Conservation (phyloP, 495 filamentous ascomycete species). For the Usnea hakonensis region DNA sequence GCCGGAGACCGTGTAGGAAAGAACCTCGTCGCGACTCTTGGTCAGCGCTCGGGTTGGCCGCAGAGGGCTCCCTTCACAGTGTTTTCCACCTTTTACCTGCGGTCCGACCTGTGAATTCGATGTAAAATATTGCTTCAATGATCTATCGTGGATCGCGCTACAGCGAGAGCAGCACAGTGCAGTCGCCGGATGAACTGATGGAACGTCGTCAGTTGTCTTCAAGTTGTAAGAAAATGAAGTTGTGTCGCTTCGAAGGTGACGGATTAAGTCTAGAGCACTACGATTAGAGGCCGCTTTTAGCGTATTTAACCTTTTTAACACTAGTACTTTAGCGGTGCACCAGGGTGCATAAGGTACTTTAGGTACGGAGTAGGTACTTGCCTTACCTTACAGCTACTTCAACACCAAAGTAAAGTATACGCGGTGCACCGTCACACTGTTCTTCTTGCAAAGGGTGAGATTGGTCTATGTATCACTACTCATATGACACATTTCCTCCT, state of each 20-base stretch:
- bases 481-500: no score
- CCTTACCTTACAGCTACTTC: no score
- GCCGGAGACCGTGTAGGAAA: not conserved
- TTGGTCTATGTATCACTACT: not conserved
- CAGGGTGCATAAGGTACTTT: no score
- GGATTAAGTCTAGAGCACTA: conserved; percentile 5
- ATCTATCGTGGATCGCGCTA: not conserved
- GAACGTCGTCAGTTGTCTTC: conserved; percentile 10
- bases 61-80: conserved; percentile 18
- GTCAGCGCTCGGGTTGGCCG: conserved; percentile 14
- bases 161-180: not conserved
- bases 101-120: not conserved
- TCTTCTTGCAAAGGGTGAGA: not conserved
- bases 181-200: conserved; percentile 1
- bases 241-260: conserved; percentile 6
- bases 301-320: no score
- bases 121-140: not conserved
- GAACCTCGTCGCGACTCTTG: not conserved
- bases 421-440: not conserved
- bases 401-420: no score
- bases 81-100: conserved; percentile 9
- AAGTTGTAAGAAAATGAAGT: conserved; percentile 7
- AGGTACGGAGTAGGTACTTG: no score
- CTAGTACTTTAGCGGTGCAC: no score
- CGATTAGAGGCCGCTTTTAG: no score